These are phyloP conservation scores for Periconia sp. DNA, from an alignment of 2,329 filamentous ascomycete genomes.

Conservation along the genomic window DNA sequence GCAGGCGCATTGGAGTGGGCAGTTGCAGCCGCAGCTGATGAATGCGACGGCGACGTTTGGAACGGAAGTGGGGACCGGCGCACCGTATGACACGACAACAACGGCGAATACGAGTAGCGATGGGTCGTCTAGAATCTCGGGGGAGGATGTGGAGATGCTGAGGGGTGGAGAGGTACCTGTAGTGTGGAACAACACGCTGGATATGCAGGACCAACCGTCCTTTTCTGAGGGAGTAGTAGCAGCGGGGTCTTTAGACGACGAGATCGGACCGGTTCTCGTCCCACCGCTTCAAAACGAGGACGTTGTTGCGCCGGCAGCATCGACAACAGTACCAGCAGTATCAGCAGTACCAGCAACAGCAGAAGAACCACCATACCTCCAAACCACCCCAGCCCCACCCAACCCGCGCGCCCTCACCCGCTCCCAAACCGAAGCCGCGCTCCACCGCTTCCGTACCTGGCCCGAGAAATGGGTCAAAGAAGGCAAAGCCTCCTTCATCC, in stretches of 20 bases:
- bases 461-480: slow-evolving; percentile 15
- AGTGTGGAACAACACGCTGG: too few relatives aligned
- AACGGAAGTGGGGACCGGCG: neutral
- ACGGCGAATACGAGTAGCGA: too few relatives aligned
- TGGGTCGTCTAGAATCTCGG: too few relatives aligned
- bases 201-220: too few relatives aligned
- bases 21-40: neutral
- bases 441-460: slow-evolving; percentile 19
- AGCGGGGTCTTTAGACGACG: too few relatives aligned
- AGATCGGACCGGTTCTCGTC: too few relatives aligned
- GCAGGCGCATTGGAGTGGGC: neutral
- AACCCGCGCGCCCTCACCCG: slow-evolving; percentile 4
- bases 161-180: too few relatives aligned
- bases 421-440: slow-evolving; percentile 15
- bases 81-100: neutral
- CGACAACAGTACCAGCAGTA: too few relatives aligned
- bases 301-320: too few relatives aligned
- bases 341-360: neutral
- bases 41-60: neutral
- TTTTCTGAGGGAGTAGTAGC: too few relatives aligned
- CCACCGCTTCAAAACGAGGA: too few relatives aligned
- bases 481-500: slow-evolving; percentile 17
- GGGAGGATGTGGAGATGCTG: too few relatives aligned
- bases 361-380: neutral
- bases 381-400: neutral